These are phyloP conservation scores for Zygnema circumcarinatum DNA, from an alignment of 139 green algal genomes.

Conservation along the genomic window DNA sequence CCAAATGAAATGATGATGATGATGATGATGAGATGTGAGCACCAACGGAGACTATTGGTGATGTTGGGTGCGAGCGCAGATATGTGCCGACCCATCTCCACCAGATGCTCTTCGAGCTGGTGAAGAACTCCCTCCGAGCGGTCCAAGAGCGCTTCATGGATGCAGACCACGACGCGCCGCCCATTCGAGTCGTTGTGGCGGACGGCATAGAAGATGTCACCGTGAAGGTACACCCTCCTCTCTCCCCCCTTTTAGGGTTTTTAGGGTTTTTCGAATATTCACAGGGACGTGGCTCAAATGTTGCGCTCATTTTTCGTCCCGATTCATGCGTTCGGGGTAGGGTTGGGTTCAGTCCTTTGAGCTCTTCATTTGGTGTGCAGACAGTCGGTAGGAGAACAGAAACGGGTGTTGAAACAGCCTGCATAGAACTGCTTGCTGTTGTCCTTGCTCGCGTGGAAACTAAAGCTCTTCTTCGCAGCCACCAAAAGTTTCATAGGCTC, in stretches of 20 bases:
- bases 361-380: too few relatives aligned
- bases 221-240: constrained; percentile 79
- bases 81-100: constrained; percentile 97
- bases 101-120: constrained; percentile 91
- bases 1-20: too few relatives aligned
- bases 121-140: constrained; percentile 94
- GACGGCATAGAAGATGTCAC: constrained; percentile 96
- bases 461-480: too few relatives aligned
- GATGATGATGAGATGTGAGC: too few relatives aligned
- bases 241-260: not conserved
- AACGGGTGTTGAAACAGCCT: too few relatives aligned
- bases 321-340: not conserved
- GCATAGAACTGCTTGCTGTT: too few relatives aligned
- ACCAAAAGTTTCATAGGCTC: not conserved
- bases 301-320: not conserved
- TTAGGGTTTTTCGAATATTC: too few relatives aligned
- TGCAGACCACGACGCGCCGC: constrained; percentile 76
- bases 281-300: not conserved
- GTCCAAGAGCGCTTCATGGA: constrained; percentile 90
- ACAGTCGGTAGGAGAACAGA: too few relatives aligned
- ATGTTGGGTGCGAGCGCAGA: constrained; percentile 2
- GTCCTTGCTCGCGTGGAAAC: too few relatives aligned
- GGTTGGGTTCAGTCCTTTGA: not conserved
- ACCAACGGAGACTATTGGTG: too few relatives aligned
- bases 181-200: constrained; percentile 92